Evolutionary conservation across 192 early-diverging fungal species (phyloP).

Genomic region (Dissophora ornata): DNA sequence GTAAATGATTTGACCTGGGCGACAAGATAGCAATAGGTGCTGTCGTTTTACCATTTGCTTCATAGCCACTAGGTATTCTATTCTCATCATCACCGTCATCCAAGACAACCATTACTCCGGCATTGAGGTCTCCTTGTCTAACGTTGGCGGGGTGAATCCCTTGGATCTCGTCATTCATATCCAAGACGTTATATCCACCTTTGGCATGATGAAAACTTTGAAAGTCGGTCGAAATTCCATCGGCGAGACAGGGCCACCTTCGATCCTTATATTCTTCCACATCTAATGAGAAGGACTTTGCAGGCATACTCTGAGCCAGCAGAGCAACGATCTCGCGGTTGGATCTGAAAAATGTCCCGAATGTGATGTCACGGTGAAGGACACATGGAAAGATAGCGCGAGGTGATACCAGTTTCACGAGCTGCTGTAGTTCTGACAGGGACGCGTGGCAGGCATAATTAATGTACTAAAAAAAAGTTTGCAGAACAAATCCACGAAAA

Average conservation of each 20-base stretch:
- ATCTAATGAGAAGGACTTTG: not conserved
- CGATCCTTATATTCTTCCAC: slow-evolving; percentile 6
- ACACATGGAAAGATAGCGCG: slow-evolving; percentile 38
- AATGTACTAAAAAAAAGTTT: slow-evolving; percentile 44
- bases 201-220: slow-evolving; percentile 38
- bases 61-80: not conserved
- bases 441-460: slow-evolving; percentile 40
- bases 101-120: not conserved
- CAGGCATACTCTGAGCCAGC: slow-evolving; percentile 15
- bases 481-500: not conserved
- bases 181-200: slow-evolving; percentile 29
- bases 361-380: slow-evolving; percentile 22
- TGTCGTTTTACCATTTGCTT: no score
- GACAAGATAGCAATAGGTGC: slow-evolving; percentile 10
- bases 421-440: slow-evolving; percentile 27
- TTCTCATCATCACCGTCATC: not conserved
- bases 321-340: slow-evolving; percentile 26
- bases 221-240: slow-evolving; percentile 40
- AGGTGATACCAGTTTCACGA: slow-evolving; percentile 27
- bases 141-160: not conserved
- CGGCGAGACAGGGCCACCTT: not conserved
- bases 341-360: slow-evolving; percentile 12
- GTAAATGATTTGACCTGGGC: slow-evolving; percentile 32
- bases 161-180: slow-evolving; percentile 15
- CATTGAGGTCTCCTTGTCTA: no score